Evolutionary conservation across 257 asterid species (phyloP).

Genomic region (Vinca minor): DNA sequence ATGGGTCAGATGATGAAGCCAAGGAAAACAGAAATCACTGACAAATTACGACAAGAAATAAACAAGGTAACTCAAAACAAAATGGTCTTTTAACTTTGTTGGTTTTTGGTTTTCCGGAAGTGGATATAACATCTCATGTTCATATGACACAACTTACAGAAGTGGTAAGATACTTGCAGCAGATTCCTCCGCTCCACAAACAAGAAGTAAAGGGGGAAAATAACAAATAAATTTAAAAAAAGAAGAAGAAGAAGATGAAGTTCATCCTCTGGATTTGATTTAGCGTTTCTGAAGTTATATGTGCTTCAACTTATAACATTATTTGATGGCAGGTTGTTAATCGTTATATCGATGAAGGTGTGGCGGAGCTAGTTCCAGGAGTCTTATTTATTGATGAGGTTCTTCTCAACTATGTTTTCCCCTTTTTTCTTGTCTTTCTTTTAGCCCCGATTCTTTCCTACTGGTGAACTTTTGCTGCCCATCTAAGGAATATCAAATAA

Average conservation of each 20-base stretch:
- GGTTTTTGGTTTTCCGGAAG: not conserved
- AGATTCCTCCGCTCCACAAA: not conserved
- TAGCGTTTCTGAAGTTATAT: not conserved
- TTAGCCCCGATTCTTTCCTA: not conserved
- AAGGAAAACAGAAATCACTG: slow-evolving; percentile 93
- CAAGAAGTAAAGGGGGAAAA: too few species aligned
- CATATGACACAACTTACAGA: not conserved
- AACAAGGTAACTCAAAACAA: slow-evolving; percentile 49
- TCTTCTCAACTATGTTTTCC: slow-evolving; percentile 3
- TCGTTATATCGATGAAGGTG: slow-evolving; percentile 89
- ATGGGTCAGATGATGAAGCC: slow-evolving; percentile 99
- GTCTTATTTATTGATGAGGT: slow-evolving; percentile 94
- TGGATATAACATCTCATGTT: not conserved
- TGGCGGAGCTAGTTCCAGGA: slow-evolving; percentile 95
- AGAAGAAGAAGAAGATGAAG: not conserved
- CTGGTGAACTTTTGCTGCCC: not conserved
- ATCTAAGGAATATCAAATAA: not conserved
- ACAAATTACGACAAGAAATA: slow-evolving; percentile 83
- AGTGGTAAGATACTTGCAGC: not conserved
- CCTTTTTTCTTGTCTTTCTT: not conserved
- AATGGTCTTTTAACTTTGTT: not conserved
- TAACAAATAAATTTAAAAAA: too few species aligned
- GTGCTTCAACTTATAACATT: slow-evolving; percentile 7
- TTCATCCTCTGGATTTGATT: not conserved
- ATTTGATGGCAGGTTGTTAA: slow-evolving; percentile 58